Conservation (phyloP, 1,284 basidiomycete genomes). For the Rhodotorula sp. region DNA sequence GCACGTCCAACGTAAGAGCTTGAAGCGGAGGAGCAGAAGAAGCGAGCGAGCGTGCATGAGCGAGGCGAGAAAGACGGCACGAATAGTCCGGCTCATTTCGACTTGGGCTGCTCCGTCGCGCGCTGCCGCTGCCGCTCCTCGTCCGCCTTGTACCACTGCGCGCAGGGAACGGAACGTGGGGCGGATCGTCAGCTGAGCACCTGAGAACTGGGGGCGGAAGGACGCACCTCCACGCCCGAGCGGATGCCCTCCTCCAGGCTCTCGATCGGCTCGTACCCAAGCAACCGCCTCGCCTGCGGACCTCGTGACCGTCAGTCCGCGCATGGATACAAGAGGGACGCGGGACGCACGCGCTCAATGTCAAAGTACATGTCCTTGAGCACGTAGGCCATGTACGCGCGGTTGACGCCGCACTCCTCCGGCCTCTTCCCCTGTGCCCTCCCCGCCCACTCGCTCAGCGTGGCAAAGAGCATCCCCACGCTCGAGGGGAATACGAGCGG, state of each 20-base stretch:
- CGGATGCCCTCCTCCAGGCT: conserved; percentile 86
- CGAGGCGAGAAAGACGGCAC: too few relatives aligned
- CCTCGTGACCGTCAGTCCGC: neutral
- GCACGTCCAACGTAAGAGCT: too few relatives aligned
- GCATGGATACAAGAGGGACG: too few relatives aligned
- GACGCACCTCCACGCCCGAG: conserved; percentile 61
- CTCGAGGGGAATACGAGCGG: conserved; percentile 35
- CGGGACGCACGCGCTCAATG: conserved; percentile 69
- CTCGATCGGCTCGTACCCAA: conserved; percentile 90
- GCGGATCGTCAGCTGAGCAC: neutral
- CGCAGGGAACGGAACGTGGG: too few relatives aligned
- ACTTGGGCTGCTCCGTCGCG: neutral
- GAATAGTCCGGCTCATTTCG: too few relatives aligned
- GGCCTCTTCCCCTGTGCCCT: conserved; percentile 46
- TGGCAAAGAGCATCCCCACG: conserved; percentile 60
- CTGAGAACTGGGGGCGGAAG: neutral
- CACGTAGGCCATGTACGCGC: conserved; percentile 66
- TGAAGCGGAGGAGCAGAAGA: too few relatives aligned
- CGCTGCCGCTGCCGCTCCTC: conserved; percentile 7
- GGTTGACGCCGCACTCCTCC: conserved; percentile 62
- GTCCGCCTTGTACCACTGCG: conserved; percentile 39
- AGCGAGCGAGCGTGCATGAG: neutral
- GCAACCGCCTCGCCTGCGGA: conserved; percentile 72
- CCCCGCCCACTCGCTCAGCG: conserved; percentile 59
- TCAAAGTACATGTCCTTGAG: conserved; percentile 77